Evolutionary conservation across 768 basidiomycete species (phyloP).

Genomic region (Pluteus cervinus): DNA sequence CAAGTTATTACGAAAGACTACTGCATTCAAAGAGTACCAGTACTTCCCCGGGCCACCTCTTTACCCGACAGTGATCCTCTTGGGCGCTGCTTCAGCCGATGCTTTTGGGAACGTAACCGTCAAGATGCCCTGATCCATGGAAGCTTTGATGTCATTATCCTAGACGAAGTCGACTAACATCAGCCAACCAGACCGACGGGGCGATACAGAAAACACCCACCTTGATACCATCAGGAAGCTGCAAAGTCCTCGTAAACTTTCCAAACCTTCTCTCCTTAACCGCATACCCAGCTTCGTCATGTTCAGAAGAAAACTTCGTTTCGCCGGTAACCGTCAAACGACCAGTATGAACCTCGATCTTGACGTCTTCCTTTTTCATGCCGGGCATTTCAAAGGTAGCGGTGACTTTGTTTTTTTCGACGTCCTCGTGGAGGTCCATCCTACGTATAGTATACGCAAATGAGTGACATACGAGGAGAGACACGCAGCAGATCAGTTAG

Average conservation of each 20-base stretch:
- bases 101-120: conserved; percentile 8
- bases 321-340: conserved; percentile 49
- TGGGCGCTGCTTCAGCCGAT: conserved; percentile 6
- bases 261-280: conserved; percentile 46
- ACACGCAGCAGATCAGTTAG: too few relatives aligned
- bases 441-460: conserved; percentile 19
- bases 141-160: conserved; percentile 5
- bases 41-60: too few relatives aligned
- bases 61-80: conserved; percentile 2
- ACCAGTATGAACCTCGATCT: conserved; percentile 45
- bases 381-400: conserved; percentile 58
- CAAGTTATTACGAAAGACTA: too few relatives aligned
- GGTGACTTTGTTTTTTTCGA: conserved; percentile 39
- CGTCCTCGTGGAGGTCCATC: conserved; percentile 51
- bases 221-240: conserved; percentile 47
- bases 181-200: too few relatives aligned
- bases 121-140: conserved; percentile 5
- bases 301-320: conserved; percentile 22
- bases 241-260: conserved; percentile 36
- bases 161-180: conserved; percentile 1
- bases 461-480: too few relatives aligned
- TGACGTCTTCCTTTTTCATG: conserved; percentile 41
- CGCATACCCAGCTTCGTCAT: conserved; percentile 30
- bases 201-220: conserved; percentile 30
- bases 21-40: too few relatives aligned